Conservation (phyloP, 805 yeast species). For the Zygosaccharomyces siamensis region DNA sequence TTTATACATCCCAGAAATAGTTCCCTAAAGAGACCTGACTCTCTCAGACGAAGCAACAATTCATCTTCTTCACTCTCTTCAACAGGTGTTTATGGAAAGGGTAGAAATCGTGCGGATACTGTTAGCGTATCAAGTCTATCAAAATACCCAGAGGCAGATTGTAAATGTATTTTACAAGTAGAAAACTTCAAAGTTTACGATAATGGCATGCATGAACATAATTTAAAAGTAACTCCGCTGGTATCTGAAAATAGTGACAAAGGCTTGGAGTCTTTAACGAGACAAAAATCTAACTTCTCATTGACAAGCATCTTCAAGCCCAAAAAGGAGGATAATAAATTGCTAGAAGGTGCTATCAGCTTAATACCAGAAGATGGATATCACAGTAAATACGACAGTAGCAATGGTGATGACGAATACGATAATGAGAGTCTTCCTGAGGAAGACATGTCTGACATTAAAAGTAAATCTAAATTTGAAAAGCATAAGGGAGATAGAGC, state of each 20-base stretch:
- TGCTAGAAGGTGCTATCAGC: slow-evolving; percentile 22
- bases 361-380: slow-evolving; percentile 17
- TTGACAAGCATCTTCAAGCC: slow-evolving; percentile 23
- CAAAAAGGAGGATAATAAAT: slow-evolving; percentile 21
- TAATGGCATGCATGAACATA: slow-evolving; percentile 29
- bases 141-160: slow-evolving; percentile 12
- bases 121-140: slow-evolving; percentile 24
- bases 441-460: slow-evolving; percentile 7
- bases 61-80: slow-evolving; percentile 10
- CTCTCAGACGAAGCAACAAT: slow-evolving; percentile 9
- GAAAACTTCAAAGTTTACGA: slow-evolving; percentile 26
- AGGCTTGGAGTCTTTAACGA: slow-evolving; percentile 9
- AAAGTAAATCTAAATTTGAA: slow-evolving; percentile 1
- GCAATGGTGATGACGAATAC: slow-evolving; percentile 13
- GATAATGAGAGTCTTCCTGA: slow-evolving; percentile 4
- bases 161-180: slow-evolving; percentile 18
- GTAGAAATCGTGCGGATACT: slow-evolving; percentile 25
- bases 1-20: slow-evolving; percentile 4
- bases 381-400: slow-evolving; percentile 1
- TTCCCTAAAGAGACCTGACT: slow-evolving; percentile 7
- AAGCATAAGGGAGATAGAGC: neutral
- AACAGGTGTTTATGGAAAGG: slow-evolving; percentile 9
- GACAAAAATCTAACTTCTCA: slow-evolving; percentile 21
- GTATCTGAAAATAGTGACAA: slow-evolving; percentile 17
- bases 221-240: slow-evolving; percentile 21